A percentile compares a stretch with the other conserved stretches of the same genome.
phyloP scores from a whole-genome alignment of 768 basidiomycete genomes.

The Lentinula edodes region DNA sequence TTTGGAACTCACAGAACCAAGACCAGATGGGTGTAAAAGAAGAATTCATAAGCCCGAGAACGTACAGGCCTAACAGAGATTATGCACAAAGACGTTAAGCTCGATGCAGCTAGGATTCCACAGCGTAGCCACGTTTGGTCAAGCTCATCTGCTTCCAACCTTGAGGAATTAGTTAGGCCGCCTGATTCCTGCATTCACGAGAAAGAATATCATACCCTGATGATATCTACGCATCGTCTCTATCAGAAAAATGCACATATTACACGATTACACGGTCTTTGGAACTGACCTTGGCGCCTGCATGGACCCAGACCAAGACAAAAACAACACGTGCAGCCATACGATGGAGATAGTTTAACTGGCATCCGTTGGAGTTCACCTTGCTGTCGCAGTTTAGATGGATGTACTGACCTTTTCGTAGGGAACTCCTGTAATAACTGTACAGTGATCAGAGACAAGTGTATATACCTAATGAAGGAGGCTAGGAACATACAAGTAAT shows the following conservation, averaged over 20 bases:
- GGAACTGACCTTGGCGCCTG: conserved; percentile 17
- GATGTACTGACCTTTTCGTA: conserved; percentile 13
- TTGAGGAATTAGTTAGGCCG: not conserved
- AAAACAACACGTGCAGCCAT: conserved; percentile 33
- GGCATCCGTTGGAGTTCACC: not conserved
- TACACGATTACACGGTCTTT: not conserved
- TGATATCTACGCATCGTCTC: not conserved
- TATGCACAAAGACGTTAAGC: conserved; percentile 26
- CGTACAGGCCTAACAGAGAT: conserved; percentile 34
- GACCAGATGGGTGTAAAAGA: conserved; percentile 34
- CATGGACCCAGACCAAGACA: conserved; percentile 32
- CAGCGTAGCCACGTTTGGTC: conserved; percentile 17
- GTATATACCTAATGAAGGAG: not conserved
- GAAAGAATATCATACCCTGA: not conserved
- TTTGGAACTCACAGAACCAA: conserved; percentile 28
- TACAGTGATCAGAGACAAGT: not conserved
- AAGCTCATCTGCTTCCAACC: conserved; percentile 6
- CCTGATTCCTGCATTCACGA: not conserved
- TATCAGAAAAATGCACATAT: not conserved
- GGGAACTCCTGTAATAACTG: conserved; percentile 34
- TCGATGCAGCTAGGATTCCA: conserved; percentile 26
- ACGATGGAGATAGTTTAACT: conserved; percentile 30
- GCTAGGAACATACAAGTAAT: conserved; percentile 27
- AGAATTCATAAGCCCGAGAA: conserved; percentile 30
- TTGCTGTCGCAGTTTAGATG: not conserved